These are phyloP conservation scores for Solanum hybrid DNA, from an alignment of 305 asterid genomes.

Conservation along the genomic window DNA sequence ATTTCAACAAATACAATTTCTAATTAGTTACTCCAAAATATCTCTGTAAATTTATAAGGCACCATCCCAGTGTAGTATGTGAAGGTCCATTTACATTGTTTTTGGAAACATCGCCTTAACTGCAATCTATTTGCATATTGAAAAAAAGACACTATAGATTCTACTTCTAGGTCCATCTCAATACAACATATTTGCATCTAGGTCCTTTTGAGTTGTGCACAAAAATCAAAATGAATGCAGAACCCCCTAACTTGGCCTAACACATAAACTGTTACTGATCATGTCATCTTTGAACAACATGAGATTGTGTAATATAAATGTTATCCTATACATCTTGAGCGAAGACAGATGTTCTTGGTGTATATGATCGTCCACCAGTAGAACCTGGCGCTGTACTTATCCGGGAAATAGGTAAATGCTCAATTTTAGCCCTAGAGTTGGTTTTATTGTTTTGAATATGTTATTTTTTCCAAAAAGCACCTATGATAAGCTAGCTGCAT, in stretches of 20 bases:
- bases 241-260: neutral
- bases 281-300: neutral
- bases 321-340: conserved; percentile 37
- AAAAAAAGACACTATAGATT: neutral
- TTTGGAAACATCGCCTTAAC: neutral
- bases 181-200: neutral
- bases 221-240: neutral
- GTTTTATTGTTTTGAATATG: neutral
- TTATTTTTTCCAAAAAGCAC: neutral
- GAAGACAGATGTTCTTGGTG: conserved; percentile 88
- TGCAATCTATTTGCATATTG: neutral
- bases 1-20: neutral
- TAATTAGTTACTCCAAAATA: neutral
- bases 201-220: neutral
- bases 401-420: conserved; percentile 60
- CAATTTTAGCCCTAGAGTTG: neutral
- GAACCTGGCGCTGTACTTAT: conserved; percentile 72
- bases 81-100: neutral
- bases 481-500: neutral
- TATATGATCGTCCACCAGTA: conserved; percentile 84
- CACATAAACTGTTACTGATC: neutral
- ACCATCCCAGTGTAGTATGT: neutral
- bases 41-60: neutral
- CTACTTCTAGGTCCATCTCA: neutral
- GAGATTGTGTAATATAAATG: neutral